phyloP scores from a whole-genome alignment of 306 rosid species.

The Adenanthera pavonina region DNA sequence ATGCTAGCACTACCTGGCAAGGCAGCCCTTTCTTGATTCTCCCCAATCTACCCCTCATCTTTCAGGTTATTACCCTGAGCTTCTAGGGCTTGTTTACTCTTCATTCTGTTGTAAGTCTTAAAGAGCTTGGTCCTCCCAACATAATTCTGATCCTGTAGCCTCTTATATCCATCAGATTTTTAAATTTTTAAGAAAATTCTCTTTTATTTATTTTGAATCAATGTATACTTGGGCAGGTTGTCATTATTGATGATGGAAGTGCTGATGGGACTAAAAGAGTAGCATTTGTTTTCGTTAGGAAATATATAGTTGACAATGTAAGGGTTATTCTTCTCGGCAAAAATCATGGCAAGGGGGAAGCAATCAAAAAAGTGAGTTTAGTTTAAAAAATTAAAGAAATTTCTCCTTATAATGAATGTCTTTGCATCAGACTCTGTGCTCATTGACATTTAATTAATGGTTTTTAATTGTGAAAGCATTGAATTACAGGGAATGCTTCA shows the following conservation, averaged over 20 bases:
- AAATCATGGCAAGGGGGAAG: constrained; percentile 97
- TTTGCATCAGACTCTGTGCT: constrained; percentile 5
- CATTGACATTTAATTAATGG: constrained; percentile 62
- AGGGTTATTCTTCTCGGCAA: constrained; percentile 90
- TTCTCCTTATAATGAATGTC: constrained; percentile 29
- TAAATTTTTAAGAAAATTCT: not conserved
- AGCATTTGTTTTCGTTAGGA: constrained; percentile 83
- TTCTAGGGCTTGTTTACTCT: too few species aligned
- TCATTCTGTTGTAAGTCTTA: too few species aligned
- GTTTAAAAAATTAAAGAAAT: constrained; percentile 34
- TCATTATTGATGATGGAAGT: constrained; percentile 95
- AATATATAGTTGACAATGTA: constrained; percentile 75
- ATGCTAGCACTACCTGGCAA: too few species aligned
- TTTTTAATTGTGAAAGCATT: constrained; percentile 78
- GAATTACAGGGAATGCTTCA: constrained; percentile 97
- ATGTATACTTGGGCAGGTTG: constrained; percentile 62
- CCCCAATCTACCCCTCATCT: too few species aligned
- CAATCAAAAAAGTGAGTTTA: constrained; percentile 96
- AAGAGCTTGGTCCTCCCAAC: too few species aligned
- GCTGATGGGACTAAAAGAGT: constrained; percentile 85
- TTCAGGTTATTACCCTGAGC: too few species aligned
- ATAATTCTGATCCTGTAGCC: too few species aligned
- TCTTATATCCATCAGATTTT: too few species aligned
- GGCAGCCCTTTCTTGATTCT: too few species aligned
- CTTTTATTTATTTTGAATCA: constrained; percentile 24